Evolutionary conservation across 805 yeast genomes (phyloP).

Genomic region (Sugiyamaella lignohabitans): DNA sequence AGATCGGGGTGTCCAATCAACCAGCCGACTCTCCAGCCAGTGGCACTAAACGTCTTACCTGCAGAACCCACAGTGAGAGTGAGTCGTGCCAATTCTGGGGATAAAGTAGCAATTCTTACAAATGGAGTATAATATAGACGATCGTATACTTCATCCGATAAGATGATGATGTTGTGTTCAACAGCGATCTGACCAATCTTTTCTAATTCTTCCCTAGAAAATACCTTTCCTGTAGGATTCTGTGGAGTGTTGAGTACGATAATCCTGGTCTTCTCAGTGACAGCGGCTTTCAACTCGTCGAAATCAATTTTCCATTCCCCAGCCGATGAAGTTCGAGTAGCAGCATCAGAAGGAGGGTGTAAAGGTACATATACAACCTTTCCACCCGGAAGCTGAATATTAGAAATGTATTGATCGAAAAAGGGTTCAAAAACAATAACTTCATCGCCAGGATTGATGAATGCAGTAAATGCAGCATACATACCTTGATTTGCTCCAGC

Average conservation of each 20-base stretch:
- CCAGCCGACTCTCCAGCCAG: conserved; percentile 99
- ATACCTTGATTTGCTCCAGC: conserved; percentile 98
- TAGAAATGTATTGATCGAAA: conserved; percentile 93
- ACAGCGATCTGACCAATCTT: conserved; percentile 78
- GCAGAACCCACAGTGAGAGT: conserved; percentile 94
- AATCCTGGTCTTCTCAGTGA: conserved; percentile 72
- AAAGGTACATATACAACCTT: conserved; percentile 81
- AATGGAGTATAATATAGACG: conserved; percentile 71
- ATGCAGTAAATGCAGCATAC: conserved; percentile 75
- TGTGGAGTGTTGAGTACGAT: conserved; percentile 91
- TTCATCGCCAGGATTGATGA: conserved; percentile 82
- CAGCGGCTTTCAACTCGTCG: conserved; percentile 64
- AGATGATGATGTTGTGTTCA: conserved; percentile 70
- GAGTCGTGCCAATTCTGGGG: conserved; percentile 70
- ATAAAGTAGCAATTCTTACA: conserved; percentile 76
- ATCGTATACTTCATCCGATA: conserved; percentile 95
- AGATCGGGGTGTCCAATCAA: conserved; percentile 80
- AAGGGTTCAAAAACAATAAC: conserved; percentile 95
- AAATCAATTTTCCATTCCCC: conserved; percentile 84
- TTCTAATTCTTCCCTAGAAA: conserved; percentile 65
- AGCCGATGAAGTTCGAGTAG: conserved; percentile 59
- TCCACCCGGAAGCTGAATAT: conserved; percentile 91
- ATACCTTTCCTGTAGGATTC: conserved; percentile 91
- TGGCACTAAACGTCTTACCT: conserved; percentile 97
- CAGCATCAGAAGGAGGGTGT: conserved; percentile 72